Base-by-base conservation (phyloP, 78 protist species). In the Pelomyxa schiedti region DNA sequence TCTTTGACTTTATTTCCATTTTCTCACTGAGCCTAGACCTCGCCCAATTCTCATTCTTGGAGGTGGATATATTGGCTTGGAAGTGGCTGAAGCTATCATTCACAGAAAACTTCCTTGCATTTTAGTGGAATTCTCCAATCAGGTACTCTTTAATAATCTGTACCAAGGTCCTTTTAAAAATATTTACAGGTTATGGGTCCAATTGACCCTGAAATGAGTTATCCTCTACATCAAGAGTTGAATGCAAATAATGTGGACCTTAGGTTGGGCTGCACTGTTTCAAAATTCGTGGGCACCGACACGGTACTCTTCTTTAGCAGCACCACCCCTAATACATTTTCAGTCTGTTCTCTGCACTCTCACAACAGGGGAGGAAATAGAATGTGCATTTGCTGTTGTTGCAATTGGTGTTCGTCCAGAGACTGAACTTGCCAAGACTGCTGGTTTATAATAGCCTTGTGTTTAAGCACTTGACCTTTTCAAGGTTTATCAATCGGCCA, bases 391-490 rank as follows among this genome's bases (percentile, higher is more conserved):
- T 24, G 32, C 32, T 47, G 58, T 16, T 47, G 58, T 16, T 47
- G 32, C 66, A 32, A n/a, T 78, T 32, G 88, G 88, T 26, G 83
- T 83, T 35, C n/a, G 63, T 38, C 83, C 87, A 4, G 83, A 82
- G 35, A 8, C 69, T 35, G 26, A 1, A 0, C 24, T 80, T 24
- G 86, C 80, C 32, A 4, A 28, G 35, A 26, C 4, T 7, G 74
- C 82, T 1, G 85, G 86, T 16, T 24, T 84, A 26, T n/a, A n/a
- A n/a, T n/a, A 26, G 35, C 37, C 22, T 64, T 41, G 1, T 2
- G 26, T 16, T 9, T 0, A 28, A 66, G 29, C 72, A 69, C 0
- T 42, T 16, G 8, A 72, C n/a, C n/a, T n/a, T n/a, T n/a, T n/a
- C n/a, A n/a, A n/a, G n/a, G n/a, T n/a, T n/a, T n/a, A n/a, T n/a